phyloP scores from a whole-genome alignment of 352 stramenopile genomes.

The Halophytophthora polymorphica region DNA sequence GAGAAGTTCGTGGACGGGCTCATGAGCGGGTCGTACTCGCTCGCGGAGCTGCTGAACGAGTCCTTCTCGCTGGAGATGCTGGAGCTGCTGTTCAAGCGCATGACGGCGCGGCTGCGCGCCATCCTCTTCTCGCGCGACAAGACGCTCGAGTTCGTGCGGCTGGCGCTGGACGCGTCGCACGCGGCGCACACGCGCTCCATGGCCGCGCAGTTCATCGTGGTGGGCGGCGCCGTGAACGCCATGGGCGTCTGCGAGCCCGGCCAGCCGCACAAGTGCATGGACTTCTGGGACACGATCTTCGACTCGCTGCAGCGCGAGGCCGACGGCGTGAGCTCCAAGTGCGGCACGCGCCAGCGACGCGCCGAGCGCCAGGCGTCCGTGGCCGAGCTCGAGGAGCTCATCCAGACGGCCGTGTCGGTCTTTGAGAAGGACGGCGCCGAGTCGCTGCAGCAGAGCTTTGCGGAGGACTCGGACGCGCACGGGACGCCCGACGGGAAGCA shows the following conservation, averaged over 20 bases:
- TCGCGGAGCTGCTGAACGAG: slow-evolving; percentile 74
- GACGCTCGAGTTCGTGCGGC: slow-evolving; percentile 67
- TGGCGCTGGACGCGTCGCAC: slow-evolving; percentile 53
- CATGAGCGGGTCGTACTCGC: slow-evolving; percentile 57
- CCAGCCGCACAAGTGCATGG: slow-evolving; percentile 48
- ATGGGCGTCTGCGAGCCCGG: slow-evolving; percentile 40
- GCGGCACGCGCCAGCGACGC: slow-evolving; percentile 31
- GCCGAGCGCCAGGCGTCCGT: slow-evolving; percentile 46
- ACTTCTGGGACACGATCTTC: slow-evolving; percentile 76
- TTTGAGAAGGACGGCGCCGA: slow-evolving; percentile 68
- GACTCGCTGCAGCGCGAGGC: slow-evolving; percentile 60
- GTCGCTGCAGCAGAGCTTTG: slow-evolving; percentile 65
- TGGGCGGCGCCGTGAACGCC: slow-evolving; percentile 57
- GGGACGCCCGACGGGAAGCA: neutral
- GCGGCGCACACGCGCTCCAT: slow-evolving; percentile 66
- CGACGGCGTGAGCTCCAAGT: slow-evolving; percentile 35
- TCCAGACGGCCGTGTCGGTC: slow-evolving; percentile 70
- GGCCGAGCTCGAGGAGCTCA: slow-evolving; percentile 70
- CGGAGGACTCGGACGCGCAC: slow-evolving; percentile 37
- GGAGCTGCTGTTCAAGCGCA: slow-evolving; percentile 83
- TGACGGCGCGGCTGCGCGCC: slow-evolving; percentile 70
- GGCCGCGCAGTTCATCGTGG: slow-evolving; percentile 74
- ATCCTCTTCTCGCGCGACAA: slow-evolving; percentile 73
- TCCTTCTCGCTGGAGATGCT: slow-evolving; percentile 83
- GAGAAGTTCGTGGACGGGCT: slow-evolving; percentile 83